phyloP scores from a whole-genome alignment of 192 early-diverging fungal genomes.

The Coemansia sp. region DNA sequence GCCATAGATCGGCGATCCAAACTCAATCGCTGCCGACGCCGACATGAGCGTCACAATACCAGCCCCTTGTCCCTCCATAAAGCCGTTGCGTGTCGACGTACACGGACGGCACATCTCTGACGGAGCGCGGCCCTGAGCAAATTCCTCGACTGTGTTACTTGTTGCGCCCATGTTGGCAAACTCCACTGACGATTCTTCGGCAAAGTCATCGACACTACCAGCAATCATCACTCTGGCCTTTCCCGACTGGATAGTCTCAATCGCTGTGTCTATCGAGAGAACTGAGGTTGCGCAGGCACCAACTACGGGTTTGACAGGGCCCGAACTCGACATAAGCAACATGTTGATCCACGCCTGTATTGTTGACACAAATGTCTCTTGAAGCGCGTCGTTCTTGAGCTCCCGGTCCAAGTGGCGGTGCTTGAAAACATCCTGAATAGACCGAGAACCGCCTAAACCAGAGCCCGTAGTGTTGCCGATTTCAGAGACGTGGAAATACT shows the following conservation, averaged over 20 bases:
- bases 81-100: conserved; percentile 85
- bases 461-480: conserved; percentile 90
- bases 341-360: conserved; percentile 96
- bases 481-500: conserved; percentile 94
- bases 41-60: conserved; percentile 91
- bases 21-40: conserved; percentile 84
- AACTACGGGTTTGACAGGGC: conserved; percentile 78
- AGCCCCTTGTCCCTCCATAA: conserved; percentile 92
- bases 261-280: conserved; percentile 87
- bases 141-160: conserved; percentile 81
- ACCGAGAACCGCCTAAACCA: conserved; percentile 81
- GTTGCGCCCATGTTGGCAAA: conserved; percentile 98
- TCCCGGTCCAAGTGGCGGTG: conserved; percentile 75
- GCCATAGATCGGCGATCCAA: conserved; percentile 91
- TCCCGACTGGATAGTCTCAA: conserved; percentile 84
- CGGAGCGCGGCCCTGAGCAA: conserved; percentile 83
- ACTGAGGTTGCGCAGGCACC: conserved; percentile 93
- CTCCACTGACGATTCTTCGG: conserved; percentile 84
- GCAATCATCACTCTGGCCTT: conserved; percentile 93
- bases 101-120: conserved; percentile 92
- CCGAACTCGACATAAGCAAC: conserved; percentile 87
- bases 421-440: conserved; percentile 71
- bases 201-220: conserved; percentile 90
- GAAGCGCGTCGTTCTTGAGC: conserved; percentile 81
- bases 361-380: conserved; percentile 95